Base-by-base conservation (phyloP, 2,329 filamentous ascomycete species). In the Colletotrichum liriopes region DNA sequence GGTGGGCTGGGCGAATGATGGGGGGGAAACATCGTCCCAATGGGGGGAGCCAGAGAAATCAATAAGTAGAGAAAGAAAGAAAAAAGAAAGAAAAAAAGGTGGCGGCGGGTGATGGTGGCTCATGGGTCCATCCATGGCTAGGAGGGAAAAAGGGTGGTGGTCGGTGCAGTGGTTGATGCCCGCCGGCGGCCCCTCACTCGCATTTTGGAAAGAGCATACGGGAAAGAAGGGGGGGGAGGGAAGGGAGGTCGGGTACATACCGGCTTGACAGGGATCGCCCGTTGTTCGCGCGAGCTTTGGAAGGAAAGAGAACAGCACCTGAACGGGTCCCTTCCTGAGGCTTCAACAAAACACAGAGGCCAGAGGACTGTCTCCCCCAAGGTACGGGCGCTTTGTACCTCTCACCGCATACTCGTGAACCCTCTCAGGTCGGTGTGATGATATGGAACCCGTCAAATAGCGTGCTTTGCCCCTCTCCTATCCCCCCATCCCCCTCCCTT, bases 401-500 rank as follows among this genome's bases (percentile, higher is more conserved):
- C 68, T 68, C 59, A 62, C 59, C 59, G 59, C 59, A 62, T 62
- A 18, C 59, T 37, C 59, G 12, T 51, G 14, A 49, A 54, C 23
- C 47, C 35, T 32, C 37, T 52, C 54, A 49, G 29, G 49, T 39
- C 69, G 69, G 69, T 72, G 69, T 72, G 69, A 64, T 68, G 59
- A 72, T 64, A 64, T 64, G 65, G 65, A 69, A 69, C 65, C 69
- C 69, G 59, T 67, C 58, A 54, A 54, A 72, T 69, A 71, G 64
- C 68, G 68, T 68, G 51, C 51, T 61, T 55, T 64, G 35, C 39
- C 47, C 68, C 67, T 49, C 56, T 68, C 41, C 60, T 37, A 65
- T 52, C 45, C 49, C 58, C 64, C 68, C 56, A 58, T 52, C 45
- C 32, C 32, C 37, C 29, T 54, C 61, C 61, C 54, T 56, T 68